Evolutionary conservation across 306 rosid species (phyloP).

Genomic region (Pyrus communis): DNA sequence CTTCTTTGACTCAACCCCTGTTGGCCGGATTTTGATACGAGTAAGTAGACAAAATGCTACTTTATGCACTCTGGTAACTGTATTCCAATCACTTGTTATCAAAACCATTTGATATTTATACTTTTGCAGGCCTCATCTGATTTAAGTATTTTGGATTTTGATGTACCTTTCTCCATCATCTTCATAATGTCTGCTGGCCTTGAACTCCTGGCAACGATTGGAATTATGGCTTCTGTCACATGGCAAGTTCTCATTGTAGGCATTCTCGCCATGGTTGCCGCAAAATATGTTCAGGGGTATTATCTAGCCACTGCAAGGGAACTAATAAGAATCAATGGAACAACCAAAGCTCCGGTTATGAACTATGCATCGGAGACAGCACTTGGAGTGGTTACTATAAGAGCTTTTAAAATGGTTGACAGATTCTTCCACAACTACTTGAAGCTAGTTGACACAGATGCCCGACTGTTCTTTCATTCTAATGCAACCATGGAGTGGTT

Average conservation of each 20-base stretch:
- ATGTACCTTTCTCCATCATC: conserved; percentile 52
- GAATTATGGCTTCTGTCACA: conserved; percentile 57
- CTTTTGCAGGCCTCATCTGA: conserved; percentile 73
- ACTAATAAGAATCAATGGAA: conserved; percentile 75
- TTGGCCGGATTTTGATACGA: conserved; percentile 69
- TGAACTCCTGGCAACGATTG: conserved; percentile 31
- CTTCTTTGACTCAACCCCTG: conserved; percentile 80
- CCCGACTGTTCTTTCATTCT: conserved; percentile 55
- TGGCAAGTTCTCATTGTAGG: conserved; percentile 79
- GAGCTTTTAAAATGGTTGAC: conserved; percentile 56
- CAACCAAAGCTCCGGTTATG: conserved; percentile 81
- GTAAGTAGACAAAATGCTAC: conserved; percentile 30
- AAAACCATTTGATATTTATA: not conserved
- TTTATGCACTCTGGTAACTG: not conserved
- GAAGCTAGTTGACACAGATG: conserved; percentile 62
- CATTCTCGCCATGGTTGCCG: conserved; percentile 42
- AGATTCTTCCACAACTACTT: conserved; percentile 48
- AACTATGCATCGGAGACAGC: conserved; percentile 75
- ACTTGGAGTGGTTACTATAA: conserved; percentile 64
- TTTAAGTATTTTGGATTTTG: conserved; percentile 69
- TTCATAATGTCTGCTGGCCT: conserved; percentile 18
- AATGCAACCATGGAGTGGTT: conserved; percentile 63
- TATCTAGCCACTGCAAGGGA: conserved; percentile 75
- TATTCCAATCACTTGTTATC: not conserved
- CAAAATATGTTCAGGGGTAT: conserved; percentile 54